Evolutionary conservation across 2,329 filamentous ascomycete genomes (phyloP), one percentile per base, ranked within the genome.

Genomic region (Cladosporium oxysporum): DNA sequence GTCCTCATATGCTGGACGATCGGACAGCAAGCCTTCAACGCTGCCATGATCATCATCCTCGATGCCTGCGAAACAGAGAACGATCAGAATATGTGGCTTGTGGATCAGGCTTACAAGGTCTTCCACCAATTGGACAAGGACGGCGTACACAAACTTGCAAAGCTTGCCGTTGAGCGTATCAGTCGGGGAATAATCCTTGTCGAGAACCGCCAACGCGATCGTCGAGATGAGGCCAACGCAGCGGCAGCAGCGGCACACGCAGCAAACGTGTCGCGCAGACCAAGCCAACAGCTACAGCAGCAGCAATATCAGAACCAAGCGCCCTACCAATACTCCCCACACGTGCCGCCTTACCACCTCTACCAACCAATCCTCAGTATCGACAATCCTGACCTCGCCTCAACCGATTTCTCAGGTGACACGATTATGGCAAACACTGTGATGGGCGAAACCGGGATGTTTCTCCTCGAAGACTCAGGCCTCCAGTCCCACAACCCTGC

Each of bases 1-100:
- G 79, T 79, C 1, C 72, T 83, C 37, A 78, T 83, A 44, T 82
- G 79, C 68, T 84, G 82, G 82, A 80, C 76, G 0, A 78, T 83
- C 69, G 78, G 78, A 41, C 82, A 84, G 66, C 80, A 83, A 72
- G 81, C 81, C 2, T 83, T 83, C 75, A 83, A 83, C 65, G 79
- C 81, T 11, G 79, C 77, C 66, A 83, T 83, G 81, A 81, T 84
- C 26, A 70, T 84, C 7, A 73, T 83, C 1, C 74, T 82, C 1
- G 81, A 83, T 59, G 79, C 79, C 8, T 74, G 82, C 66, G 81
- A 83, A 70, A 78, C 77, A 1, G 75, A 74, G 21, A 75, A 78
- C 49, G 70, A 75, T 21, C 73, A 73, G n/a, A 74, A 78, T 21
- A 69, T 80, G 18, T 74, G 73, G 55, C 76, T 79, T 50, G 77